Conservation (phyloP, 2,329 filamentous ascomycete species). For the Aspergillus bombycis region DNA sequence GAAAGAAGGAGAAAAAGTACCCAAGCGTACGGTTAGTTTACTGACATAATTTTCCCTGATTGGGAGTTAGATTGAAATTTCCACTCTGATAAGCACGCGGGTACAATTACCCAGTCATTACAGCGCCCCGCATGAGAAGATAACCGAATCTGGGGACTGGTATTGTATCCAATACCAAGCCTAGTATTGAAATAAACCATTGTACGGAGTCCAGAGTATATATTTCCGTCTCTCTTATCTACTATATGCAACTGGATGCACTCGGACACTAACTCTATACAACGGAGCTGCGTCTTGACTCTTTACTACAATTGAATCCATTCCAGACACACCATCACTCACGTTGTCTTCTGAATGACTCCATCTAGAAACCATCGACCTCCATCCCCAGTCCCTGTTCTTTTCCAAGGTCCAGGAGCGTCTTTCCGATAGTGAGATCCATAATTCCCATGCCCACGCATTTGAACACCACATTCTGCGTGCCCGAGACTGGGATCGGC, state of each 20-base stretch:
- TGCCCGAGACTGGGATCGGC: constrained; percentile 29
- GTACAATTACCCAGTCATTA: not conserved
- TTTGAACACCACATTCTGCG: constrained; percentile 52
- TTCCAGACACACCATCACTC: not conserved
- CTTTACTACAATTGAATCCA: not conserved
- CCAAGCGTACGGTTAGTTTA: not conserved
- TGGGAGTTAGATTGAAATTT: not conserved
- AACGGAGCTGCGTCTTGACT: not conserved
- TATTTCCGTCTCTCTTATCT: not conserved
- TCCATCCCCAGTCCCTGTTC: constrained; percentile 36
- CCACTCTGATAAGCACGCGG: constrained; percentile 7
- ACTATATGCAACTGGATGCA: not conserved
- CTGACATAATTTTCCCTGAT: constrained; percentile 3
- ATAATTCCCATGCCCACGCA: constrained; percentile 57
- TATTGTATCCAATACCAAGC: not conserved
- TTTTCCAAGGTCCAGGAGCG: constrained; percentile 41
- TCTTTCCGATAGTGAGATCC: constrained; percentile 51
- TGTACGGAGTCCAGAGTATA: not conserved
- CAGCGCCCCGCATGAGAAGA: constrained; percentile 3
- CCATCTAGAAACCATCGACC: constrained; percentile 41
- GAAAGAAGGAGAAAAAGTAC: not conserved
- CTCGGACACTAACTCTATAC: not conserved
- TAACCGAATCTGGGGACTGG: not conserved
- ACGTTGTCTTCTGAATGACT: not conserved
- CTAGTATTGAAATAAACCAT: not conserved